These are phyloP conservation scores for Entomortierella lignicola DNA, from an alignment of 192 early-diverging fungal species.

Conservation along the genomic window DNA sequence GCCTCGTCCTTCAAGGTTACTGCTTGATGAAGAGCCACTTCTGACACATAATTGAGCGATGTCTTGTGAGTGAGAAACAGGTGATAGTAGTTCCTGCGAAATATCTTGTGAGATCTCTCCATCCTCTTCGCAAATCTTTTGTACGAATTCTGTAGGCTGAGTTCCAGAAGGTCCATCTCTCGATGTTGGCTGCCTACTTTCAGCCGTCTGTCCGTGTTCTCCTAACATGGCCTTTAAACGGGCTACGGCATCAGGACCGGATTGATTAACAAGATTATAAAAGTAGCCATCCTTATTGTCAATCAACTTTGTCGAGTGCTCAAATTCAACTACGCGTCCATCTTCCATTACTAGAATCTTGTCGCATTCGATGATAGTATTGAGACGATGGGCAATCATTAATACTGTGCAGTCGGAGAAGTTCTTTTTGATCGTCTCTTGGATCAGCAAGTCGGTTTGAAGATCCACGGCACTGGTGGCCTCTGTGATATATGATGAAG, in stretches of 20 bases:
- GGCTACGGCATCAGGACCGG: constrained; percentile 46
- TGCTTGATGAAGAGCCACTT: constrained; percentile 7
- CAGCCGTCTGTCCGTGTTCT: constrained; percentile 47
- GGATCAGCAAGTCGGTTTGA: constrained; percentile 61
- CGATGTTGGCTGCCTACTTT: constrained; percentile 16
- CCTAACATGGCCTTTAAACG: constrained; percentile 43
- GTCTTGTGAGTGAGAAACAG: not conserved
- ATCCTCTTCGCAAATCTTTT: constrained; percentile 15
- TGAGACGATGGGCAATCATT: constrained; percentile 74
- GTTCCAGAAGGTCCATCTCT: constrained; percentile 6
- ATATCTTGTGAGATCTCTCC: not conserved
- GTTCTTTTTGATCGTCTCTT: constrained; percentile 62
- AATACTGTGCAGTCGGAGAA: constrained; percentile 68
- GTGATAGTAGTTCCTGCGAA: constrained; percentile 2
- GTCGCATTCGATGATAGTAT: constrained; percentile 67
- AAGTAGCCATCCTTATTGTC: constrained; percentile 56
- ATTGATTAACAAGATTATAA: constrained; percentile 44
- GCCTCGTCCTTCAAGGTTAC: not conserved
- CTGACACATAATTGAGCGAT: not conserved
- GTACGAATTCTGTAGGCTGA: not conserved
- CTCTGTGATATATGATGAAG: constrained; percentile 19
- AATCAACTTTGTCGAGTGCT: constrained; percentile 47
- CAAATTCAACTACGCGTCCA: constrained; percentile 61
- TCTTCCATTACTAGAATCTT: constrained; percentile 63
- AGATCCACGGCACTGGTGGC: constrained; percentile 69